Conservation (phyloP, 192 early-diverging fungal species). For the Coemansia sp. region DNA sequence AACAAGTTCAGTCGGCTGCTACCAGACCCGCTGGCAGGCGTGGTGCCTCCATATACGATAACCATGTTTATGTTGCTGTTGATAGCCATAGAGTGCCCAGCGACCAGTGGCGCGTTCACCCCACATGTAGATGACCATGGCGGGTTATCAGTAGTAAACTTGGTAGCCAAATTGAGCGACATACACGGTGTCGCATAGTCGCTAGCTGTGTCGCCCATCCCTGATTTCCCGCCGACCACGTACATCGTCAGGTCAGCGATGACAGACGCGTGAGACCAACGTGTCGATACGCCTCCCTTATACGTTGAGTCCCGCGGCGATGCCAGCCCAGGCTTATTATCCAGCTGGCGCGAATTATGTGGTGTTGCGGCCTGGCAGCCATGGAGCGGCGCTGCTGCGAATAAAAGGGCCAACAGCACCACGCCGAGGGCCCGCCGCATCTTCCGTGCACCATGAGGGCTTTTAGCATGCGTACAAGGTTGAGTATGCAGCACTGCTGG, state of each 20-base stretch:
- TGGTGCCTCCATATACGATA: conserved; percentile 34
- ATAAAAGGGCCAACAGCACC: conserved; percentile 12
- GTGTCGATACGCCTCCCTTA: conserved; percentile 11
- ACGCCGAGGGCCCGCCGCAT: conserved; percentile 4
- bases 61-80: conserved; percentile 43
- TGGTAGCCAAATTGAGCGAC: conserved; percentile 27
- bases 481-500: background rate
- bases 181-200: conserved; percentile 33
- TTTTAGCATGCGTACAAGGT: background rate
- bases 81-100: conserved; percentile 32
- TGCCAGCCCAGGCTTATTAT: background rate
- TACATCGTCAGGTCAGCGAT: conserved; percentile 48
- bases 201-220: conserved; percentile 12
- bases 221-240: conserved; percentile 37
- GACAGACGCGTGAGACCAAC: conserved; percentile 38
- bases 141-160: conserved; percentile 22
- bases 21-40: conserved; percentile 15
- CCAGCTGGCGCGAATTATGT: background rate
- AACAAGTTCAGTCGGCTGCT: conserved; percentile 24
- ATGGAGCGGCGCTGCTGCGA: conserved; percentile 4
- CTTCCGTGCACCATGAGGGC: background rate
- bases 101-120: conserved; percentile 22
- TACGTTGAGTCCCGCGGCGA: conserved; percentile 10
- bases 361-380: conserved; percentile 9
- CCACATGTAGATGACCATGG: conserved; percentile 23